These are phyloP conservation scores for Psilocybe sp. DNA, from an alignment of 768 basidiomycete genomes.

Conservation along the genomic window DNA sequence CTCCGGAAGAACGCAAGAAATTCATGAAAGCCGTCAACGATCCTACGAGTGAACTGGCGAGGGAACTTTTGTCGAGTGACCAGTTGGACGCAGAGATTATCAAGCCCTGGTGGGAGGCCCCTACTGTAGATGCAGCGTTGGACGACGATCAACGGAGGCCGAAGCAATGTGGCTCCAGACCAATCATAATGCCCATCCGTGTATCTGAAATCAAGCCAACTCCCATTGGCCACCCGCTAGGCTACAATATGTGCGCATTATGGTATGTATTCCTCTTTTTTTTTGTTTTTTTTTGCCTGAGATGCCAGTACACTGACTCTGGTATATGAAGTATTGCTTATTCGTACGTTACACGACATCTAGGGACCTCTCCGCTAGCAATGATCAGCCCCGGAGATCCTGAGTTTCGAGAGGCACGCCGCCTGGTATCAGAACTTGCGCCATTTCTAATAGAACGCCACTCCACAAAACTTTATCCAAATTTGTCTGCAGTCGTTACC, in stretches of 20 bases:
- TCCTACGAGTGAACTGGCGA: slow-evolving; percentile 59
- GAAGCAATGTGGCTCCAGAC: slow-evolving; percentile 34
- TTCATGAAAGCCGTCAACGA: slow-evolving; percentile 61
- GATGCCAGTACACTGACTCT: slow-evolving; percentile 1
- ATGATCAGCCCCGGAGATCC: slow-evolving; percentile 33
- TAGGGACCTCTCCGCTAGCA: slow-evolving; percentile 58
- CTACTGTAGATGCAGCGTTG: slow-evolving; percentile 5
- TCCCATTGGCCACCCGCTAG: slow-evolving; percentile 38
- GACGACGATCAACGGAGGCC: slow-evolving; percentile 3
- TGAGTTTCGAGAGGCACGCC: slow-evolving; percentile 45
- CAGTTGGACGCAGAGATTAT: slow-evolving; percentile 47
- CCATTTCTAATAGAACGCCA: slow-evolving; percentile 66
- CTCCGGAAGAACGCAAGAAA: slow-evolving; percentile 52
- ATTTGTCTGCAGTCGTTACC: slow-evolving; percentile 50
- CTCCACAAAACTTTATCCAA: slow-evolving; percentile 51
- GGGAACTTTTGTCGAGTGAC: slow-evolving; percentile 55
- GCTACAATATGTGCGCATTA: slow-evolving; percentile 69
- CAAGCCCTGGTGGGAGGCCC: slow-evolving; percentile 74
- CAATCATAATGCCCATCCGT: slow-evolving; percentile 46
- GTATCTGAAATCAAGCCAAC: slow-evolving; percentile 37
- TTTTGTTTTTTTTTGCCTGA: not conserved
- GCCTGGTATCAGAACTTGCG: slow-evolving; percentile 46
- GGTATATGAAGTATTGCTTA: slow-evolving; percentile 56
- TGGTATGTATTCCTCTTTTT: slow-evolving; percentile 45
- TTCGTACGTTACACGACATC: slow-evolving; percentile 59